Base-by-base conservation (phyloP, 179 eudicot species). In the Beta lomatogona region DNA sequence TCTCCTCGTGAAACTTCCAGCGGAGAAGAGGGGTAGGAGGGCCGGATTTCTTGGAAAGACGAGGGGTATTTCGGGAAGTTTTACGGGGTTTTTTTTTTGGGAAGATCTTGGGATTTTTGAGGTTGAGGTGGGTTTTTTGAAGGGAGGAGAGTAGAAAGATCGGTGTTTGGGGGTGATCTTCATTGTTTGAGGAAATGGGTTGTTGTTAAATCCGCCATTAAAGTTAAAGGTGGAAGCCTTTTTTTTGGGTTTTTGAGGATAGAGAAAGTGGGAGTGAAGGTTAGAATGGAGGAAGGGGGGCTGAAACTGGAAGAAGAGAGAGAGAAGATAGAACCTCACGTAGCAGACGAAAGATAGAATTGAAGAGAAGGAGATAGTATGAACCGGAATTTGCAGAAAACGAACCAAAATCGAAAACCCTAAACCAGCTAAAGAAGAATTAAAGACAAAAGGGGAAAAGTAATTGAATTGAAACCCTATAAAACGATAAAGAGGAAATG, bases 81-180 rank as follows among this genome's bases (percentile, higher is more conserved):
- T 73, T 73, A 4, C 59, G 60, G 46, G 64, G 76, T 25, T 72
- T 72, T 4, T 2, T 84, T 81, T 57, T 64, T 80, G 71, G 83
- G 84, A 67, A 80, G 86, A 80, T 80, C 86, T 73, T 82, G 83
- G 78, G 77, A 14, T 72, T 76, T 84, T 19, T 54, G 79, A 21
- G 79, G 60, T 22, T 65, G 81, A 28, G 58, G 68, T 41, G 79
- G 86, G 69, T 75, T 81, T 81, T 76, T 71, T 5, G 79, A 75
- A 65, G 73, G 76, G 78, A 36, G 77, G 36, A 71, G 4, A 73
- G 81, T 48, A 14, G 80, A 1, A 25, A 79, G 82, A 69, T 82
- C 77, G 31, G 80, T 66, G 75, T 72, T 79, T 41, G 81, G 86
- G 8, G 80, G 80, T 80, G 78, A 86, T 86, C 86, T 87, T 87